phyloP scores from a whole-genome alignment of 2,329 filamentous ascomycete species.

The Cyclaneusma minus region DNA sequence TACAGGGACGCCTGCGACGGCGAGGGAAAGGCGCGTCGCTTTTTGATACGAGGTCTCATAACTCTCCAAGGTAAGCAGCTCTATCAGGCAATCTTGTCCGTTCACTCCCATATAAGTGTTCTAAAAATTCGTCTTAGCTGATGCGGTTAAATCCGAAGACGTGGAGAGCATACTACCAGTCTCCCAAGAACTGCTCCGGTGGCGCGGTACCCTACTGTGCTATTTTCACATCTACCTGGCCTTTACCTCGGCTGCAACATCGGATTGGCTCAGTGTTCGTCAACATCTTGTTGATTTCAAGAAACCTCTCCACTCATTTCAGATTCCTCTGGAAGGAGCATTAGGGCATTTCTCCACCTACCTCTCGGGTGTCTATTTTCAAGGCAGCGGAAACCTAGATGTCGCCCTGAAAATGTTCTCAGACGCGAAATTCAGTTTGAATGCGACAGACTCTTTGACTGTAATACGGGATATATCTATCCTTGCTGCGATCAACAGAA shows the following conservation, averaged over 20 bases:
- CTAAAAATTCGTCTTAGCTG: too few relatives aligned
- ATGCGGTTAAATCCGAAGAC: neutral
- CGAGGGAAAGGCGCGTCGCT: neutral
- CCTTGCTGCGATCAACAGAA: constrained; percentile 49
- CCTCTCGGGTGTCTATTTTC: constrained; percentile 58
- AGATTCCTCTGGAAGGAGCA: constrained; percentile 10
- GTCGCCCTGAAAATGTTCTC: constrained; percentile 52
- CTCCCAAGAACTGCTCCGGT: constrained; percentile 7
- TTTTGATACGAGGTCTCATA: neutral
- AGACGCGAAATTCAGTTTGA: constrained; percentile 41
- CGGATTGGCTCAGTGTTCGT: constrained; percentile 16
- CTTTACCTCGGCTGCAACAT: constrained; percentile 14
- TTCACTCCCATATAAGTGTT: too few relatives aligned
- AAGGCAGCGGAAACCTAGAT: constrained; percentile 61
- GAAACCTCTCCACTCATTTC: constrained; percentile 9
- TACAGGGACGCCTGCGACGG: constrained; percentile 27
- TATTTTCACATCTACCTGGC: constrained; percentile 17
- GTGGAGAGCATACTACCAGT: neutral
- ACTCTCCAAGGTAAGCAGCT: too few relatives aligned
- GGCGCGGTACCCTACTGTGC: constrained; percentile 16
- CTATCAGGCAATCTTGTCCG: too few relatives aligned
- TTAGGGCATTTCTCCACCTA: constrained; percentile 30
- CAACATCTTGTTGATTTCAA: constrained; percentile 10
- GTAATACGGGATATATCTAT: constrained; percentile 49
- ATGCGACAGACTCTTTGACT: constrained; percentile 24